Evolutionary conservation across 2,329 filamentous ascomycete genomes (phyloP).

Genomic region (Penicillium decumbens): DNA sequence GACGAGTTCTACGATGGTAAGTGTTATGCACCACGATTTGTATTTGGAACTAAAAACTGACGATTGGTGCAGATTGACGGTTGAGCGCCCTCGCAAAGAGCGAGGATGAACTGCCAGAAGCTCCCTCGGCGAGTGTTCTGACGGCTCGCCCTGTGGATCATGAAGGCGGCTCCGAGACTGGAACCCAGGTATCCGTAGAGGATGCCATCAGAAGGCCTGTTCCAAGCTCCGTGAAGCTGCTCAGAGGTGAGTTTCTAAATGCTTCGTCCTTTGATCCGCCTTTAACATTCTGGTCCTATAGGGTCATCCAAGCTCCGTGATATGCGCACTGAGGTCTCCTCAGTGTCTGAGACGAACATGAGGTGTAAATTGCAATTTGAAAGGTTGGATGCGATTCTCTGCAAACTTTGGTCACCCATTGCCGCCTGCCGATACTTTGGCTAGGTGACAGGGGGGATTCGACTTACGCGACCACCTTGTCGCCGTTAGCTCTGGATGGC

Average conservation of each 20-base stretch:
- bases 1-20: conserved; percentile 83
- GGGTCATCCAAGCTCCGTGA: conserved; percentile 45
- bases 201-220: conserved; percentile 28
- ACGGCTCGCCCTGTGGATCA: conserved; percentile 49
- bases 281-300: conserved; percentile 11
- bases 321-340: conserved; percentile 29
- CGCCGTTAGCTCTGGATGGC: conserved; percentile 11
- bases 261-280: background rate
- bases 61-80: conserved; percentile 66
- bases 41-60: conserved; percentile 1
- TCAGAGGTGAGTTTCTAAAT: conserved; percentile 31
- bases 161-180: conserved; percentile 33
- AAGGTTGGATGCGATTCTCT: conserved; percentile 28
- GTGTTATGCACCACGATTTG: conserved; percentile 7
- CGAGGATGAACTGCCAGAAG: conserved; percentile 75
- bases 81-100: conserved; percentile 76
- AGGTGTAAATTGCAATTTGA: conserved; percentile 28
- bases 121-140: conserved; percentile 50
- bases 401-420: conserved; percentile 16
- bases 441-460: conserved; percentile 6
- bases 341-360: conserved; percentile 24
- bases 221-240: conserved; percentile 36
- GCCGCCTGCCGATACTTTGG: conserved; percentile 11
- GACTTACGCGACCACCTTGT: conserved; percentile 11
- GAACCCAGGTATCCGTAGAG: conserved; percentile 31